Evolutionary conservation across 345 rosid species (phyloP).

Genomic region (Psidium guajava): DNA sequence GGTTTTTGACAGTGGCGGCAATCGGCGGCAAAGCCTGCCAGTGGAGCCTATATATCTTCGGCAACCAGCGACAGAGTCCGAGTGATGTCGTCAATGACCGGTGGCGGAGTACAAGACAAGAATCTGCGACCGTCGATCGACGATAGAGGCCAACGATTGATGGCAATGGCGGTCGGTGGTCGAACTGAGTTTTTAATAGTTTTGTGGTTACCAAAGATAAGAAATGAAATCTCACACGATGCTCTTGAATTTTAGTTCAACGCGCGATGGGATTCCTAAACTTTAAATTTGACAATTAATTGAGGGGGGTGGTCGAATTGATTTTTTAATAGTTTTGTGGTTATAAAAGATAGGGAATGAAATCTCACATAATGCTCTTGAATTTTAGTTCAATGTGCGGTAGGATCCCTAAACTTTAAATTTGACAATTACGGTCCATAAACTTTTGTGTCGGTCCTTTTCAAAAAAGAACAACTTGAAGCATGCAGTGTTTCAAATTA

Average conservation of each 20-base stretch:
- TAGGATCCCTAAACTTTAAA: too few species aligned
- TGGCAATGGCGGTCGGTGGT: background rate
- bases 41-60: background rate
- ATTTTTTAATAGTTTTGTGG: background rate
- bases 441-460: too few species aligned
- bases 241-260: too few species aligned
- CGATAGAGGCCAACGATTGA: background rate
- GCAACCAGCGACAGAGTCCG: accelerated
- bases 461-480: too few species aligned
- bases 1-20: background rate
- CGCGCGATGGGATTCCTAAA: too few species aligned
- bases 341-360: background rate
- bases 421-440: too few species aligned
- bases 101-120: background rate
- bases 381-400: too few species aligned
- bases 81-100: background rate
- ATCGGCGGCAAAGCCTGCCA: too few species aligned
- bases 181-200: background rate
- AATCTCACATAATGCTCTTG: background rate
- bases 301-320: too few species aligned
- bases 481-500: too few species aligned
- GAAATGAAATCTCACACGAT: background rate
- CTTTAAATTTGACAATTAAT: too few species aligned
- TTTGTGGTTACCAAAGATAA: background rate
- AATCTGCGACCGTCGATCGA: background rate